These are phyloP conservation scores for Vickermania ingenoplastis DNA, from an alignment of 208 protist genomes.

Conservation along the genomic window DNA sequence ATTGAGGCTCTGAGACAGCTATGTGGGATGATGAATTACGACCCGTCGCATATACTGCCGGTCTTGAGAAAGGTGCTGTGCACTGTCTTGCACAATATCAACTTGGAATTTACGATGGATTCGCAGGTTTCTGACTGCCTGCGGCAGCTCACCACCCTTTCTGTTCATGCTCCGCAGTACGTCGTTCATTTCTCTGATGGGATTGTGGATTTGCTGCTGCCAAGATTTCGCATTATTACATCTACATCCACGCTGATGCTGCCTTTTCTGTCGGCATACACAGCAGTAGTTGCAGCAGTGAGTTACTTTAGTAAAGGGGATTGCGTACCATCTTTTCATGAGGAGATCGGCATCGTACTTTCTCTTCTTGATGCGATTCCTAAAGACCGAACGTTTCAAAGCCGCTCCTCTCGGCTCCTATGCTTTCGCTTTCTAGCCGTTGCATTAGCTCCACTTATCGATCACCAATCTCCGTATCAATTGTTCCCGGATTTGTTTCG, in stretches of 20 bases:
- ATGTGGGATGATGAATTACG: constrained; percentile 71
- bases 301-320: constrained; percentile 40
- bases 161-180: constrained; percentile 65
- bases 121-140: constrained; percentile 47
- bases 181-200: constrained; percentile 65
- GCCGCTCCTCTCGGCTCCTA: constrained; percentile 26
- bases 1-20: constrained; percentile 67
- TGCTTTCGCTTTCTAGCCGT: constrained; percentile 69
- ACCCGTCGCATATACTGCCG: constrained; percentile 78
- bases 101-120: constrained; percentile 35
- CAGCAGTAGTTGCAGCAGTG: constrained; percentile 50
- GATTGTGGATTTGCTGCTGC: constrained; percentile 48
- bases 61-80: constrained; percentile 69
- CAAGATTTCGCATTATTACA: constrained; percentile 36
- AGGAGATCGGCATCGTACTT: constrained; percentile 46
- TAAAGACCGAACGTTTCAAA: constrained; percentile 33
- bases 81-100: constrained; percentile 47
- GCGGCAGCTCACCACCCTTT: constrained; percentile 49
- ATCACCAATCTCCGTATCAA: constrained; percentile 54
- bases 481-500: constrained; percentile 62
- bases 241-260: constrained; percentile 36
- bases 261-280: constrained; percentile 60
- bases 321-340: constrained; percentile 21
- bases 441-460: constrained; percentile 49
- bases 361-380: constrained; percentile 55